Conservation (phyloP, 2,329 filamentous ascomycete genomes). For the Coniochaeta sp. region DNA sequence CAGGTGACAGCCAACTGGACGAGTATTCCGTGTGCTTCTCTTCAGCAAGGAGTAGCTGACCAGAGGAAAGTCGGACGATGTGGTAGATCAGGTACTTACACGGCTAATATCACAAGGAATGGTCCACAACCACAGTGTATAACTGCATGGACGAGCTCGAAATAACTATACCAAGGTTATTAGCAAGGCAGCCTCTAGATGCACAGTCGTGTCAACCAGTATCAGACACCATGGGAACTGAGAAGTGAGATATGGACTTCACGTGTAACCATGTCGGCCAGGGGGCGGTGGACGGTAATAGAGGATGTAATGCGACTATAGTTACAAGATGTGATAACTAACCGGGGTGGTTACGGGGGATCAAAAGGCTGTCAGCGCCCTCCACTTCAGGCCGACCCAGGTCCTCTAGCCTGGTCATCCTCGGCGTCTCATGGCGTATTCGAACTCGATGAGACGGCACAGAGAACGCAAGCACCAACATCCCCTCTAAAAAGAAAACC, state of each 20-base stretch:
- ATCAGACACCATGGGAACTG: background rate
- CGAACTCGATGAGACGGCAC: background rate
- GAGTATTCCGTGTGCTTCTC: too few relatives aligned
- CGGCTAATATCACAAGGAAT: too few relatives aligned
- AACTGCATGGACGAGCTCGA: background rate
- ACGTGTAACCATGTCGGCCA: background rate
- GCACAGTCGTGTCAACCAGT: background rate
- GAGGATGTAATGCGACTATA: background rate
- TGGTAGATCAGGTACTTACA: too few relatives aligned
- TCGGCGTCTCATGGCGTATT: background rate
- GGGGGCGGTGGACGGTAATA: background rate
- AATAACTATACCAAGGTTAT: background rate
- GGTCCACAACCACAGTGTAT: too few relatives aligned
- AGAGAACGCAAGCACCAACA: background rate
- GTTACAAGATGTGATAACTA: constrained; percentile 1
- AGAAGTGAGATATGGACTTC: background rate
- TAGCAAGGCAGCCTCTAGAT: background rate
- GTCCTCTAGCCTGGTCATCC: background rate
- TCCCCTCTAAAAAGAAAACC: background rate
- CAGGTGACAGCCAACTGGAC: too few relatives aligned
- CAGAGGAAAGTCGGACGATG: too few relatives aligned
- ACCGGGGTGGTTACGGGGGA: background rate
- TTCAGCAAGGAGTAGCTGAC: too few relatives aligned
- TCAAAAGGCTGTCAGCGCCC: background rate
- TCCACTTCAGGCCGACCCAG: background rate